These are phyloP conservation scores for Prillingera fragicola DNA, from an alignment of 1,284 basidiomycete species.

Conservation along the genomic window DNA sequence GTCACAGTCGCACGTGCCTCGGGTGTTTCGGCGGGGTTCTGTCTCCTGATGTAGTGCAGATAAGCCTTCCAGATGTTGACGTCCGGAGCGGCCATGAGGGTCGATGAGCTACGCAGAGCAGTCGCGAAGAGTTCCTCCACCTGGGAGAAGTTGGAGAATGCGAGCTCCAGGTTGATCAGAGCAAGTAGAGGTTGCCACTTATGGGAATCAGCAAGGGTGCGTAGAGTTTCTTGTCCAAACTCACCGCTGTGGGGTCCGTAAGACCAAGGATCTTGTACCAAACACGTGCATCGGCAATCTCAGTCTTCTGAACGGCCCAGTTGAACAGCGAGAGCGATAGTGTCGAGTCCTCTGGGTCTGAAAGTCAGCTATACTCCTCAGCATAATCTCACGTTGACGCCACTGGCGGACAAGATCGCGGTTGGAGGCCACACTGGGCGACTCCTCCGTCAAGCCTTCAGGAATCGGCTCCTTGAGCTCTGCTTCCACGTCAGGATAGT, in stretches of 20 bases:
- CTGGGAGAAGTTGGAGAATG: slow-evolving; percentile 42
- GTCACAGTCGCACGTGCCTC: slow-evolving; percentile 65
- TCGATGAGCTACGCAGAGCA: slow-evolving; percentile 38
- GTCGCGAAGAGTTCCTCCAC: slow-evolving; percentile 45
- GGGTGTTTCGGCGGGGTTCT: slow-evolving; percentile 41
- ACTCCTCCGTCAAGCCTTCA: slow-evolving; percentile 27
- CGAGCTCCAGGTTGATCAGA: slow-evolving; percentile 47
- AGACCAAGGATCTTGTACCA: slow-evolving; percentile 42
- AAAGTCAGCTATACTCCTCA: neutral
- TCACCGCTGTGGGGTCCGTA: slow-evolving; percentile 43
- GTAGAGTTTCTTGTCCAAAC: slow-evolving; percentile 8
- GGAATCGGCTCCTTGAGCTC: slow-evolving; percentile 22
- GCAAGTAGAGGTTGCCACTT: slow-evolving; percentile 41
- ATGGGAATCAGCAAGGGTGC: neutral
- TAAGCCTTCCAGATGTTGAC: slow-evolving; percentile 49
- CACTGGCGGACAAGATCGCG: slow-evolving; percentile 26
- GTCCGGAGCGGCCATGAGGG: slow-evolving; percentile 43
- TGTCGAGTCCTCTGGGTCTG: slow-evolving; percentile 30
- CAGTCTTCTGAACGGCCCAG: slow-evolving; percentile 44
- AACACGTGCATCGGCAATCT: slow-evolving; percentile 41
- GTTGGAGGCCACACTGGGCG: slow-evolving; percentile 34
- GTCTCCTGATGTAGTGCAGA: slow-evolving; percentile 48
- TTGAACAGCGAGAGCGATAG: slow-evolving; percentile 47
- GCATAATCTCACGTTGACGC: slow-evolving; percentile 22
- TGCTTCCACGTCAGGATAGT: too few relatives aligned